Base-by-base conservation (phyloP, 352 stramenopile genomes). In the Pythium pyrilobum region DNA sequence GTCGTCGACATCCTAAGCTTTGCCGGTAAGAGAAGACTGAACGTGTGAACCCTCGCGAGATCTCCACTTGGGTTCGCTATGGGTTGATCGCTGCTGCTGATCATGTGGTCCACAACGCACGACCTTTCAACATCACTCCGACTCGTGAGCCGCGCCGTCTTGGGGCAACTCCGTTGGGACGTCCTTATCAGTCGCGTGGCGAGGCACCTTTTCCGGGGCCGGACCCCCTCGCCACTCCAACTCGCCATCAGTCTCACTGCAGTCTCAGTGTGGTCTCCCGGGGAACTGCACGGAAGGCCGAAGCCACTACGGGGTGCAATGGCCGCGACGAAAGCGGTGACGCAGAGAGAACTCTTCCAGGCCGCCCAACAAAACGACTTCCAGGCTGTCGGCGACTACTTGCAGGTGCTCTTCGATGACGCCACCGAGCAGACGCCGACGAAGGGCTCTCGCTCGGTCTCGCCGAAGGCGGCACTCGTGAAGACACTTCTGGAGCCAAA, bases 341-440 rank as follows among this genome's bases (percentile, higher is more conserved):
- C 56, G 6, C 64, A 80, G 33, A 84, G 87, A 49, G 80, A 89
- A 41, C 56, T 88, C 23, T 90, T 90, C 67, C 69, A 85, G 28
- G 72, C 73, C 0, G 80, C 77, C 1, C 71, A 85, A 43, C 77
- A 85, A 23, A 71, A 89, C 44, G 80, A 90, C 38, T 87, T 88
- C 46, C 44, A 72, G 25, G 61, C 73, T 2, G 79, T 88, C 18
- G 40, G 66, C 2, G 72, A 85, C 53, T 85, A 82, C 46, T 44
- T 90, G 16, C 66, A 87, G 41, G 62, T 83, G 9, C 42, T 78
- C 27, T 59, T 85, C 5, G 57, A 84, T 5, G 64, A 78, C 4
- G 48, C 66, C 5, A 57, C 31, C 0, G 53, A 69, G 0, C 44
- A 52, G 12, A 40, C 33, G 37, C 41, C 46, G 12, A 33, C 43